A percentile compares a stretch with the other conserved stretches of the same genome.
Conservation (phyloP, 169 alveolate genomes). For the Perkinsus olseni region DNA sequence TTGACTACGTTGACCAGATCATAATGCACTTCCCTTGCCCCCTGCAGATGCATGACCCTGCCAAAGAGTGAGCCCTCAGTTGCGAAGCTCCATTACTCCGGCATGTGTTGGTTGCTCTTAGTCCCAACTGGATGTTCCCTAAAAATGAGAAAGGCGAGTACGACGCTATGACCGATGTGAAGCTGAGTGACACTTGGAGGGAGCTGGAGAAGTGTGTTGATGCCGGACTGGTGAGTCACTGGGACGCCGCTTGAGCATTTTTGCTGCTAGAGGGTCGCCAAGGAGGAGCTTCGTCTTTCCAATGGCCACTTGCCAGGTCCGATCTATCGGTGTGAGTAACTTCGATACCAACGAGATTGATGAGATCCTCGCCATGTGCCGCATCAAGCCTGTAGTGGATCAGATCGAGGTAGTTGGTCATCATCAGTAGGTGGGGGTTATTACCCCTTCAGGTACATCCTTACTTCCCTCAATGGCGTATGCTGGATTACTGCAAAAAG, state of each 20-base stretch:
- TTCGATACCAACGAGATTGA: constrained; percentile 9
- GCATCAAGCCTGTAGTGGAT: constrained; percentile 52
- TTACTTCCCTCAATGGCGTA: constrained; percentile 1
- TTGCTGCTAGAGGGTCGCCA: too few relatives aligned
- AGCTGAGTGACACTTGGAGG: constrained; percentile 30
- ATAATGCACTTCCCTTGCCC: constrained; percentile 57
- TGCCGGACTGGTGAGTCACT: constrained; percentile 35
- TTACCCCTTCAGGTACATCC: background rate
- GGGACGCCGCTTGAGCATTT: background rate
- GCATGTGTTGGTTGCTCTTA: background rate
- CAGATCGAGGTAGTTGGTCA: constrained; percentile 57
- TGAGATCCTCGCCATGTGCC: constrained; percentile 45
- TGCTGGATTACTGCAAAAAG: background rate
- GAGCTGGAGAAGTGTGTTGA: constrained; percentile 45
- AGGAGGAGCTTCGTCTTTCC: too few relatives aligned
- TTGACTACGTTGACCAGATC: constrained; percentile 45
- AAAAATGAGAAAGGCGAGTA: background rate
- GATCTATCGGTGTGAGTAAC: constrained; percentile 43
- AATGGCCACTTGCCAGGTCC: background rate
- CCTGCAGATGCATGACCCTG: constrained; percentile 4
- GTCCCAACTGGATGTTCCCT: background rate
- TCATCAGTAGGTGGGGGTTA: background rate
- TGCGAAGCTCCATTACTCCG: background rate
- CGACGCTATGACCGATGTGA: background rate
- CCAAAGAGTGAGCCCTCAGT: background rate